These are phyloP conservation scores for Xerocomus minutiporus DNA, from an alignment of 1,284 basidiomycete genomes.

Conservation along the genomic window DNA sequence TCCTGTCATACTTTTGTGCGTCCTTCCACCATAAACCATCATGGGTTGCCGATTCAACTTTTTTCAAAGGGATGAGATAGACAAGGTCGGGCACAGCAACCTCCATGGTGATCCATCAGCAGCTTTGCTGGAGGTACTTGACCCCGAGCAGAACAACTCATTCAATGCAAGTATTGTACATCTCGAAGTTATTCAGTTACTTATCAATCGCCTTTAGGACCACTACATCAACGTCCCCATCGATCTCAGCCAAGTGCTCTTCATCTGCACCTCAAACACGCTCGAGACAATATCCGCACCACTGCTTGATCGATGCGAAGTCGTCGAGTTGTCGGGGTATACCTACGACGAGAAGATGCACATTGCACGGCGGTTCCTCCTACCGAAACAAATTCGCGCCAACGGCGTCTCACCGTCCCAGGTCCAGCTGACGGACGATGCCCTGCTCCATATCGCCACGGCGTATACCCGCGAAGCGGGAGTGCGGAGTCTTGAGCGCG, in stretches of 20 bases:
- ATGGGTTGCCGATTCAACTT: slow-evolving; percentile 21
- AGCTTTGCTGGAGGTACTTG: slow-evolving; percentile 84
- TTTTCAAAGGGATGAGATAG: slow-evolving; percentile 69
- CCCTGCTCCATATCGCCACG: slow-evolving; percentile 68
- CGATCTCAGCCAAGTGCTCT: slow-evolving; percentile 82
- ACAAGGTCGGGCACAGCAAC: slow-evolving; percentile 83
- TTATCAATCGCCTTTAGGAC: slow-evolving; percentile 47
- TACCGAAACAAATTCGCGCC: slow-evolving; percentile 77
- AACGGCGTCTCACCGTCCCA: slow-evolving; percentile 61
- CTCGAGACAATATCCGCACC: slow-evolving; percentile 87
- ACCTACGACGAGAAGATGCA: slow-evolving; percentile 89
- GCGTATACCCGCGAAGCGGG: slow-evolving; percentile 87
- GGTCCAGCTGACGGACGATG: slow-evolving; percentile 60
- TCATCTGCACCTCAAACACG: slow-evolving; percentile 86
- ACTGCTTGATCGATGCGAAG: slow-evolving; percentile 71
- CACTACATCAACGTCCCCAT: slow-evolving; percentile 91
- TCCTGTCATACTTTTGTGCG: slow-evolving; percentile 74
- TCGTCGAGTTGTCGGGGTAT: slow-evolving; percentile 73
- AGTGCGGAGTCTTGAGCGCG: slow-evolving; percentile 85
- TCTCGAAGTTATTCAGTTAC: not conserved
- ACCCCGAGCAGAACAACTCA: slow-evolving; percentile 87
- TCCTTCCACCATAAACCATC: slow-evolving; percentile 18
- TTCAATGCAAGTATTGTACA: slow-evolving; percentile 57
- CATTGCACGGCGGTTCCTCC: slow-evolving; percentile 79
- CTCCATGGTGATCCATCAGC: slow-evolving; percentile 88